Base-by-base conservation (phyloP, 2,329 filamentous ascomycete genomes). In the Mycosphaerella sp. region DNA sequence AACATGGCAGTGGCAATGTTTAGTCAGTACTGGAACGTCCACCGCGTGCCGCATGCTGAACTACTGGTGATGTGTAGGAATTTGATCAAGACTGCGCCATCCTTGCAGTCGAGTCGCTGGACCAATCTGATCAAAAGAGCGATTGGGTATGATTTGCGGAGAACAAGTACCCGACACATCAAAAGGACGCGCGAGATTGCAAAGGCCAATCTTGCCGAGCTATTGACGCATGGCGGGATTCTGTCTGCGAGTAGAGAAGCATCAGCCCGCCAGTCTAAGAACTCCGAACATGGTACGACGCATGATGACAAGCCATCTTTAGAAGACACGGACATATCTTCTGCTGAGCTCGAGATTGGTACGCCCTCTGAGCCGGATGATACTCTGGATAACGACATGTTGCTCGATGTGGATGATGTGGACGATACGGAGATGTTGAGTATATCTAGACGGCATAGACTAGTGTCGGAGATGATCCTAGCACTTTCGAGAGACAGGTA, bases 81-180 rank as follows among this genome's bases (percentile, higher is more conserved):
- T 28, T 41, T 68, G 14, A 17, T 44, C 4, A 30, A 34, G 6
- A 9, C 14, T 7, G 57, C 50, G 7, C 58, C 62, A 12, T 49
- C 54, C 9, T 55, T 65, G 21, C 39, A 54, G 4, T 49, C 62
- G 17, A n/a, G 56, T 10, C 41, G 30, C 10, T 34, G 30, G 30
- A 34, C 13, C 30, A 34, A 49, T 32, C 16, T 66, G 4, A 49
- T 66, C 36, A 55, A 52, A 17, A 57, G 62, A 28, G 54, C 61
- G 8, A 57, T 63, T 34, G 58, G 49, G 1, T 62, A 59, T 35
- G 66, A 68, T 39, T 36, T 68, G 17, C 52, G 65, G 43, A 49
- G 57, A 12, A 16, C 45, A 9, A 42, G 39, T 39, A 53, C 48
- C 10, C 34, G 40, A 41, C 17, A 44, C 28, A n/a, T n/a, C n/a